These are phyloP conservation scores for Glycyrrhiza uralensis DNA, from an alignment of 306 rosid species.

Conservation along the genomic window DNA sequence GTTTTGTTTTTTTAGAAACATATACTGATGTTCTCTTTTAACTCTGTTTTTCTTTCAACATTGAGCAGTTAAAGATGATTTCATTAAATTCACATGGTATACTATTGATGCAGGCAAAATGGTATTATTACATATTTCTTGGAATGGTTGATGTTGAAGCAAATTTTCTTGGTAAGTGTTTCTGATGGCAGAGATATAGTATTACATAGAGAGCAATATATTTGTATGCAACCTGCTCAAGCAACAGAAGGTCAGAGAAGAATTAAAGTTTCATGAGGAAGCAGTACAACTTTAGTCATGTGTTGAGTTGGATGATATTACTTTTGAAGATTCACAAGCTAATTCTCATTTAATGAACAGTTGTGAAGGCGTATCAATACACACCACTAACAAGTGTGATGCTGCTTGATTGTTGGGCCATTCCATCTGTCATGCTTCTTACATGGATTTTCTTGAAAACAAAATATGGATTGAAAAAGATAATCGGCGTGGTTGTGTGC, in stretches of 20 bases:
- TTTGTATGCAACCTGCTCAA: background rate
- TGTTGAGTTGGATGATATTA: no score
- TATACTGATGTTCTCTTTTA: background rate
- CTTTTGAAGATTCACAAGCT: no score
- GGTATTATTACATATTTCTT: slow-evolving; percentile 69
- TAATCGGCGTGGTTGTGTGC: slow-evolving; percentile 63
- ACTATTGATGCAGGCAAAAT: slow-evolving; percentile 66
- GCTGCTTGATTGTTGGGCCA: slow-evolving; percentile 86
- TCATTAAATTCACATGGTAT: background rate
- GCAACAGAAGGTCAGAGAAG: background rate
- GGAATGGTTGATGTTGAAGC: slow-evolving; percentile 82
- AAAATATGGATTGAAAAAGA: slow-evolving; percentile 57
- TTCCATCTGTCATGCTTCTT: slow-evolving; percentile 75
- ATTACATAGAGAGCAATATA: background rate
- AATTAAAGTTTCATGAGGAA: background rate
- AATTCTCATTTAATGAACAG: slow-evolving; percentile 42
- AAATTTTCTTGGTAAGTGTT: slow-evolving; percentile 67
- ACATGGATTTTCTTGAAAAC: slow-evolving; percentile 87
- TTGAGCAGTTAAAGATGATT: background rate
- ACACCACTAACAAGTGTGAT: slow-evolving; percentile 79
- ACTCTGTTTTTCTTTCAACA: background rate
- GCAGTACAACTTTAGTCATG: background rate
- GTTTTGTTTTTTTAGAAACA: no score
- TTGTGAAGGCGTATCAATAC: slow-evolving; percentile 85
- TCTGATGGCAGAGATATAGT: background rate